A percentile compares a stretch with the other conserved stretches of the same genome.
Evolutionary conservation across 2,329 filamentous ascomycete genomes (phyloP).

Genomic region (Fusarium bulbicola): DNA sequence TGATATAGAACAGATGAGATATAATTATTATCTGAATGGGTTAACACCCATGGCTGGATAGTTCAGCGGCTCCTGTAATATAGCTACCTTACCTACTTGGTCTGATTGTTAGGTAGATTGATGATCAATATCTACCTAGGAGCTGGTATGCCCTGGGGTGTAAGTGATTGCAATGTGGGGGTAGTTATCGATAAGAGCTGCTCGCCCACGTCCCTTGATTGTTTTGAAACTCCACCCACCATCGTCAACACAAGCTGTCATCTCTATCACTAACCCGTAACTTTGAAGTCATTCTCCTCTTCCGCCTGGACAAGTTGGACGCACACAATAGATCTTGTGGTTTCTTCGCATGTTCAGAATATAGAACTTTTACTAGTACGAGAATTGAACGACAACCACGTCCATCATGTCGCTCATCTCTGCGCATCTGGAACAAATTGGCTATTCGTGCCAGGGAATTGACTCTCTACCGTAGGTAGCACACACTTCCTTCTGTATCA

Average conservation of each 20-base stretch:
- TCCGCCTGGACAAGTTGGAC: not conserved
- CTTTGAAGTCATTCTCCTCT: not conserved
- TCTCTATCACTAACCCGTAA: not conserved
- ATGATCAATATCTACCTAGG: not conserved
- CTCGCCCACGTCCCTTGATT: slow-evolving; percentile 4
- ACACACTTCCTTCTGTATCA: not conserved
- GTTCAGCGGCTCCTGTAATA: not conserved
- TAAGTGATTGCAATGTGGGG: slow-evolving; percentile 7
- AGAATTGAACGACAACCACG: not conserved
- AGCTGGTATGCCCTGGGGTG: not conserved
- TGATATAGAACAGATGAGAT: not conserved
- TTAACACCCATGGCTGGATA: not conserved
- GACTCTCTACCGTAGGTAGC: slow-evolving; percentile 73
- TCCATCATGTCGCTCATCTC: slow-evolving; percentile 72
- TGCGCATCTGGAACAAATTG: slow-evolving; percentile 79
- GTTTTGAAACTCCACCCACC: slow-evolving; percentile 33
- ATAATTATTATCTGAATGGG: too few species aligned
- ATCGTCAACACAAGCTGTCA: slow-evolving; percentile 13
- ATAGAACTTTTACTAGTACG: not conserved
- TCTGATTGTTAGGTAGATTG: not conserved
- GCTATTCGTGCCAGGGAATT: slow-evolving; percentile 79
- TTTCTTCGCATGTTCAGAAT: not conserved
- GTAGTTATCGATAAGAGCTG: slow-evolving; percentile 32
- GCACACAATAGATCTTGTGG: not conserved
- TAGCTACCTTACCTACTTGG: too few species aligned